A percentile compares a stretch with the other conserved stretches of the same genome.
Evolutionary conservation across 176 grass and related monocot genomes (phyloP).

Genomic region (Lolium perenne): DNA sequence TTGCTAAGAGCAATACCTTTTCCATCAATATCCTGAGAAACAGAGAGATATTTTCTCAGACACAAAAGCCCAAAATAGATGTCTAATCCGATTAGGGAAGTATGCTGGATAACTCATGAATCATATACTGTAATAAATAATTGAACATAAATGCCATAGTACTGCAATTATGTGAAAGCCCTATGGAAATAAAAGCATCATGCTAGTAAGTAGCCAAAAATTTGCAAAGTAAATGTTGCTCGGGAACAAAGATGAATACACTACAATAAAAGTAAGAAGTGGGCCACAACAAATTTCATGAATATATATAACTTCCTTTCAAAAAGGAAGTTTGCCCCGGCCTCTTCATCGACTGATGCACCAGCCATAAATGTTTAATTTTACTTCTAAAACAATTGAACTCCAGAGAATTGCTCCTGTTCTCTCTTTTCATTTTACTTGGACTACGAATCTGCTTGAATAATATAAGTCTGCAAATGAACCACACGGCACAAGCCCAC

Average conservation of each 20-base stretch:
- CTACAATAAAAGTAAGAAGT: neutral
- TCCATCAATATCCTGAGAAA: slow-evolving; percentile 85
- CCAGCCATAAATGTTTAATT: neutral
- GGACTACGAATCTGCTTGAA: neutral
- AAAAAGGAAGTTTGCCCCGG: neutral
- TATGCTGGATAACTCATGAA: neutral
- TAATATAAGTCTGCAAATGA: slow-evolving; percentile 25
- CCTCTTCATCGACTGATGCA: neutral
- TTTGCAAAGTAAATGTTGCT: neutral
- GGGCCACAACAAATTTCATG: neutral
- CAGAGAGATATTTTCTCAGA: slow-evolving; percentile 37
- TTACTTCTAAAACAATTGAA: slow-evolving; percentile 16
- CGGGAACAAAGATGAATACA: neutral
- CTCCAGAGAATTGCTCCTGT: neutral
- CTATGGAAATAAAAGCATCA: neutral
- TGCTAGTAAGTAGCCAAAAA: neutral
- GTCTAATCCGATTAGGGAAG: slow-evolving; percentile 6
- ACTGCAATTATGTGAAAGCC: neutral
- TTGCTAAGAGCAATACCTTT: slow-evolving; percentile 87
- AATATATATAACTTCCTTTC: neutral
- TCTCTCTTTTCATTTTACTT: slow-evolving; percentile 3
- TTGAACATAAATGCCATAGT: neutral
- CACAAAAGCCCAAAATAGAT: neutral
- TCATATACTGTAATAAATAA: neutral
- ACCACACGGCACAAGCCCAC: neutral